Base-by-base conservation (phyloP, 1,284 basidiomycete species). In the Peniophora sp. region DNA sequence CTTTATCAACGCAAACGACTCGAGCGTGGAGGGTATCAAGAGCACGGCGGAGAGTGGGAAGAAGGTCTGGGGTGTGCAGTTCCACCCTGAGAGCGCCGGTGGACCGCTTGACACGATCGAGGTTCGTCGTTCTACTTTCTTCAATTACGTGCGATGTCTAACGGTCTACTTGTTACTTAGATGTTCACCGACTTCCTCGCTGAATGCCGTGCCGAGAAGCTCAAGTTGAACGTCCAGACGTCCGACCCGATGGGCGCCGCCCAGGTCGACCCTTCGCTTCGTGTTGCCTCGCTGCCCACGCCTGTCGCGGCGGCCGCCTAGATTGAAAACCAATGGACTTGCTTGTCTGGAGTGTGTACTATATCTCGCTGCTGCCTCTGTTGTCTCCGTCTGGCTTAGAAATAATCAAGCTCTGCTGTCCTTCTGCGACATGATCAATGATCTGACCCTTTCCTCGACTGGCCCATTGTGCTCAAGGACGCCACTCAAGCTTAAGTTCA, bases 1-100 rank as follows among this genome's bases (percentile, higher is more conserved):
- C 78, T 97, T 97, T 75, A 94, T 97, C 73, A 97, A 97, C 71
- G 96, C 91, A 71, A 97, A 97, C 65, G 90, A 96, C 69, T 95
- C 92, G 18, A 95, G 91, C 1, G 92, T 96, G n/a, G 94, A 97
- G 65, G 94, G 94, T 37, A 96, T 97, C 75, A 96, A 94, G 71
- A 92, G 92, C 10, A 95, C 94, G 1, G 64, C 73, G 0, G 85
- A 85, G 20, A 92, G 90, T 34, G 92, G 92, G 51, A 92, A 86
- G 70, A 85, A 83, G 58, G 79, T 97, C 27, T 97, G 92, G 92
- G 95, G 94, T 57, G 92, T 95, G 17, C 93, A 97, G 65, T 97
- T 97, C 83, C 94, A 97, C 68, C 93, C 93, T 18, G 94, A 97
- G 68, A 91, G 88, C 54, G 88, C 91, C 27, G 93, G 93, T 49